Evolutionary conservation across 2,329 filamentous ascomycete species (phyloP), one percentile per base, ranked within the genome.

Genomic region (Bertia moriformis): DNA sequence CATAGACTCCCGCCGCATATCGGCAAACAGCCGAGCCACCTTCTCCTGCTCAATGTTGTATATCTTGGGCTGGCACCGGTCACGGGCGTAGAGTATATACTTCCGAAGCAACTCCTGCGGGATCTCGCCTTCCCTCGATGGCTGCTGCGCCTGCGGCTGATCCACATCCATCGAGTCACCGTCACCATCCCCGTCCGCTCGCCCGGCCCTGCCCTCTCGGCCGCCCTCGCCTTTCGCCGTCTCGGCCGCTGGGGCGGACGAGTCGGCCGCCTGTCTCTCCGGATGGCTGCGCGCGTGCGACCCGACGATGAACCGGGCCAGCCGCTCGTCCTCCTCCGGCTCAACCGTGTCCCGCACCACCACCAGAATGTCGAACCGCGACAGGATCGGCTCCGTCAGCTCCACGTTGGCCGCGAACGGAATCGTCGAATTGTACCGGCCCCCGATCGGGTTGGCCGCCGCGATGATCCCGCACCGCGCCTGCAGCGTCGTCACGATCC

Each of bases 31-130:
- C 41, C 76, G 61, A 3, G 77, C 74, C 37, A 82, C 65, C 58
- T 82, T 82, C 53, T 81, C 77, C 52, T 79, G 73, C 46, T 82
- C 77, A 51, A 82, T 81, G 50, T 81, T 75, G 53, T 80, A 81
- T 7, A 82, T 62, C 52, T 78, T 80, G 27, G 77, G 77, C 39
- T 66, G 60, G 53, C 73, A 78, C 49, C 69, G 69, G 53, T 80
- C 75, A 14, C 76, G 62, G 2, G 77, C 75, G 48, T 79, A 82
- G 35, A 81, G 63, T 44, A 82, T 82, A 52, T 82, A 82, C 54
- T 82, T 82, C 44, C 77, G 59, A 42, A 82, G 55, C 36, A 82
- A 58, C 45, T 80, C 76, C 46, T 82, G 77, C 1, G 74, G 68
- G 38, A 82, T 80, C 39, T 27, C 22, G 22, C 22, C 22, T n/a